A percentile compares a stretch with the other conserved stretches of the same genome.
phyloP scores from a whole-genome alignment of 2,329 filamentous ascomycete genomes.

The Scleromitrula shiraiana region DNA sequence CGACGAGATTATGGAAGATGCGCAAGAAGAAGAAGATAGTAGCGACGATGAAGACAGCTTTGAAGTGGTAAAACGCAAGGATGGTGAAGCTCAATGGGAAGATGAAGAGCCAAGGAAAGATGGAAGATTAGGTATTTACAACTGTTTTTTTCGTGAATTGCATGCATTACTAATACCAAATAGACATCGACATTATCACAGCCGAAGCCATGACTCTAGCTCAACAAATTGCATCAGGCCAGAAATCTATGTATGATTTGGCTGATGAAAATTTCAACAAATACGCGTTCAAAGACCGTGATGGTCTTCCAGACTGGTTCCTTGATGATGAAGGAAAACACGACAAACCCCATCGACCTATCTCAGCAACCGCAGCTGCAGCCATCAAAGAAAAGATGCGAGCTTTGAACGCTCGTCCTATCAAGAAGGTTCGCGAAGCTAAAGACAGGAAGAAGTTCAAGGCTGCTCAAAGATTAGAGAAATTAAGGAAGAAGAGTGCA shows the following conservation, averaged over 20 bases:
- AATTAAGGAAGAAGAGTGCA: constrained; percentile 95
- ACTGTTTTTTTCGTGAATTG: neutral
- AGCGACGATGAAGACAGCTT: constrained; percentile 43
- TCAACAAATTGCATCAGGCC: constrained; percentile 79
- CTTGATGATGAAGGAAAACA: constrained; percentile 83
- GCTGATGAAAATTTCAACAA: constrained; percentile 93
- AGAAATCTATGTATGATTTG: constrained; percentile 70
- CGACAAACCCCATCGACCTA: constrained; percentile 79
- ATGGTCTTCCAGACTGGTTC: constrained; percentile 96
- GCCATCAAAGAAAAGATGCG: constrained; percentile 94
- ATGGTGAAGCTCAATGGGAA: constrained; percentile 54
- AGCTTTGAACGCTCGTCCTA: constrained; percentile 87
- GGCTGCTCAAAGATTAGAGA: constrained; percentile 83
- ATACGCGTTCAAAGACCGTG: constrained; percentile 79
- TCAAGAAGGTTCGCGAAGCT: constrained; percentile 98
- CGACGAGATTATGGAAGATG: constrained; percentile 18
- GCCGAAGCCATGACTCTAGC: constrained; percentile 98
- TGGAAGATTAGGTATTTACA: constrained; percentile 47
- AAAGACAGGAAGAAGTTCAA: constrained; percentile 97
- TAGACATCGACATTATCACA: constrained; percentile 97
- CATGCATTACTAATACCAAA: constrained; percentile 20
- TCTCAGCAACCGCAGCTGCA: constrained; percentile 77
- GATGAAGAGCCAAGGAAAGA: constrained; percentile 54
- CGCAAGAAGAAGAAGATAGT: constrained; percentile 13
- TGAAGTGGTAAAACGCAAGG: constrained; percentile 50